Conservation (phyloP, 257 asterid genomes). For the Solanum rostratum region DNA sequence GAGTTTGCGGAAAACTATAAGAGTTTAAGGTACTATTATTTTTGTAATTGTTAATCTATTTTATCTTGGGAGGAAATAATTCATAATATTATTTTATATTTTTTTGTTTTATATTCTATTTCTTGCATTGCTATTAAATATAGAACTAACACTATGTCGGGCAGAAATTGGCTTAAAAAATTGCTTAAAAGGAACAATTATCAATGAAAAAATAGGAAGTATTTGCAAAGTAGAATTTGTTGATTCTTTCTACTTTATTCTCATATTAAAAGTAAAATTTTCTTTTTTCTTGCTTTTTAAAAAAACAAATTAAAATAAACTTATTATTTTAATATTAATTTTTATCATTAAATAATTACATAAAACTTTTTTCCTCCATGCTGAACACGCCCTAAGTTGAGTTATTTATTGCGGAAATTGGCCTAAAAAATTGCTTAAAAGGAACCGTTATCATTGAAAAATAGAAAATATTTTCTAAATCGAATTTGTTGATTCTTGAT, state of each 20-base stretch:
- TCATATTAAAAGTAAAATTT: too few relatives aligned
- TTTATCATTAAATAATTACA: not conserved
- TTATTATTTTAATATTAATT: not conserved
- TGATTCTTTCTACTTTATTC: too few relatives aligned
- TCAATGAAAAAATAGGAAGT: not conserved
- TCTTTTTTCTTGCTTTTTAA: not conserved
- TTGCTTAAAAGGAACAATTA: not conserved
- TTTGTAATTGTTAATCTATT: too few relatives aligned
- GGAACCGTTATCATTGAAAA: not conserved
- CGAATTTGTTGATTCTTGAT: too few relatives aligned
- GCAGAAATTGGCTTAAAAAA: not conserved
- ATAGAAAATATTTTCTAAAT: not conserved
- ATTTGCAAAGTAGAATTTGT: not conserved
- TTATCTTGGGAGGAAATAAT: too few relatives aligned
- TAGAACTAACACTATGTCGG: not conserved
- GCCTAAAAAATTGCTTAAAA: not conserved
- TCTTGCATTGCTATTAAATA: too few relatives aligned
- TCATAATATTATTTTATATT: too few relatives aligned
- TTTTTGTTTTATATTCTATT: too few relatives aligned
- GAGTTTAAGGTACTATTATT: too few relatives aligned
- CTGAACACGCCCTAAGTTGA: not conserved
- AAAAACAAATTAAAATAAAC: too few relatives aligned
- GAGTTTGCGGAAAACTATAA: too few relatives aligned
- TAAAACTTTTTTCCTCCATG: not conserved
- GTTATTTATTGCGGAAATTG: not conserved